Evolutionary conservation across 495 filamentous ascomycete species (phyloP).

Genomic region (Hypoxylon trugodes): DNA sequence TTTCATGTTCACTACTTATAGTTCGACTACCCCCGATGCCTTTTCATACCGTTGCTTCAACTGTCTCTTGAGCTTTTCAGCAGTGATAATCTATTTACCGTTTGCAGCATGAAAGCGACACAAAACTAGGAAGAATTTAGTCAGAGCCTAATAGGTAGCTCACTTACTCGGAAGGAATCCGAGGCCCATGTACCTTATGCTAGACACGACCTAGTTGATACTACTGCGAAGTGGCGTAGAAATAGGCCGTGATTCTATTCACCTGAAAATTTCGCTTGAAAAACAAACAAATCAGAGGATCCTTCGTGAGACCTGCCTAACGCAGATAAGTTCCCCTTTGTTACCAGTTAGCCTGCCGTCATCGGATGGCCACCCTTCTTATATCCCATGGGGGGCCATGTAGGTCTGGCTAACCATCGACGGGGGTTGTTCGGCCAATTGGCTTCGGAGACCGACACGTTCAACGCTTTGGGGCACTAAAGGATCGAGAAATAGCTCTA

Average conservation of each 20-base stretch:
- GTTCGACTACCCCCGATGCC: too few relatives aligned
- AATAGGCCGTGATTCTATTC: background rate
- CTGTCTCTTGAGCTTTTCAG: too few relatives aligned
- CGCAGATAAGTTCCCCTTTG: conserved; percentile 5
- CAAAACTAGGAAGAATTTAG: background rate
- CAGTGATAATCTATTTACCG: too few relatives aligned
- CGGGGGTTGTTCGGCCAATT: conserved; percentile 36
- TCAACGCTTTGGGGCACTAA: background rate
- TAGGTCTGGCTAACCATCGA: conserved; percentile 4
- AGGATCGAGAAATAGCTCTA: background rate
- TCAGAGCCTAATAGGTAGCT: background rate
- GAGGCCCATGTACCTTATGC: background rate
- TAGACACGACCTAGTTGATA: background rate
- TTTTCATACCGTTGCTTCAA: too few relatives aligned
- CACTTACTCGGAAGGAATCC: background rate
- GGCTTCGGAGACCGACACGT: conserved; percentile 8
- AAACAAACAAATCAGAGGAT: conserved; percentile 10
- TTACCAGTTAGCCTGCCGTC: conserved; percentile 12
- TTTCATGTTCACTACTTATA: background rate
- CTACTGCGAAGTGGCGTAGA: conserved; percentile 1
- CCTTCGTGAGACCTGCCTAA: conserved; percentile 37
- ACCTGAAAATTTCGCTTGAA: too few relatives aligned
- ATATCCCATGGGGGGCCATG: conserved; percentile 3
- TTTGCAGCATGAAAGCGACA: too few relatives aligned
- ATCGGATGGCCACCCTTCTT: conserved; percentile 24